Percentiles rank a stretch among this genome's conserved stretches.
phyloP scores from a whole-genome alignment of 306 rosid species.

The Potentilla sterilis region DNA sequence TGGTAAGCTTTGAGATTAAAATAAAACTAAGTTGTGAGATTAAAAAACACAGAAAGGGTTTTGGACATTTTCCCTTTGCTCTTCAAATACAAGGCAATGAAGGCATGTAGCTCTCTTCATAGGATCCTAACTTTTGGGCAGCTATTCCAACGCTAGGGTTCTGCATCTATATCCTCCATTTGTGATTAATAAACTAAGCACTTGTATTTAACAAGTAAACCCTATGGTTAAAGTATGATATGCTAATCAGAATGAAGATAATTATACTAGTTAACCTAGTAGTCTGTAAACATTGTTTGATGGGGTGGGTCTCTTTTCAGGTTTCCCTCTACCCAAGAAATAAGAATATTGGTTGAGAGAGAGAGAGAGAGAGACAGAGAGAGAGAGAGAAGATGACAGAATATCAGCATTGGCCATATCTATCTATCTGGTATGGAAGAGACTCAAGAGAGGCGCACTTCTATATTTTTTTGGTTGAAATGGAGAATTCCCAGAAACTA shows the following conservation, averaged over 20 bases:
- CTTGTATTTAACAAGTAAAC: slow-evolving; percentile 10
- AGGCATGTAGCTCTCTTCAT: slow-evolving; percentile 24
- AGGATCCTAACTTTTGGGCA: slow-evolving; percentile 50
- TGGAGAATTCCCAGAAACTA: not conserved
- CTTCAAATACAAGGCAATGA: not conserved
- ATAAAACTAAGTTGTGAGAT: not conserved
- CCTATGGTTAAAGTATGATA: slow-evolving; percentile 8
- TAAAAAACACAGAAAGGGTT: not conserved
- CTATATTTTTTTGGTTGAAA: not conserved
- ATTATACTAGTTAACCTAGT: slow-evolving; percentile 28
- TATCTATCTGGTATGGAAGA: not conserved
- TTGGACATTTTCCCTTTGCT: not conserved
- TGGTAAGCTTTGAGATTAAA: not conserved
- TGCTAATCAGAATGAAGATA: slow-evolving; percentile 17
- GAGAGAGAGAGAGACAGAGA: not conserved
- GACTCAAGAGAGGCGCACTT: not conserved
- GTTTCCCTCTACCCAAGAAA: slow-evolving; percentile 44
- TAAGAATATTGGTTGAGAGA: slow-evolving; percentile 32
- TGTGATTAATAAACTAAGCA: slow-evolving; percentile 31
- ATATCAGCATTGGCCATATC: slow-evolving; percentile 18
- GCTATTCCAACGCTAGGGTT: slow-evolving; percentile 33
- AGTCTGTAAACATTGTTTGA: slow-evolving; percentile 44
- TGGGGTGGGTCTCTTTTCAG: slow-evolving; percentile 47
- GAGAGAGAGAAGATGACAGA: not conserved
- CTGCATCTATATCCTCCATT: slow-evolving; percentile 20